Evolutionary conservation across 2,329 filamentous ascomycete species (phyloP).

Genomic region (Fusarium scirpi): DNA sequence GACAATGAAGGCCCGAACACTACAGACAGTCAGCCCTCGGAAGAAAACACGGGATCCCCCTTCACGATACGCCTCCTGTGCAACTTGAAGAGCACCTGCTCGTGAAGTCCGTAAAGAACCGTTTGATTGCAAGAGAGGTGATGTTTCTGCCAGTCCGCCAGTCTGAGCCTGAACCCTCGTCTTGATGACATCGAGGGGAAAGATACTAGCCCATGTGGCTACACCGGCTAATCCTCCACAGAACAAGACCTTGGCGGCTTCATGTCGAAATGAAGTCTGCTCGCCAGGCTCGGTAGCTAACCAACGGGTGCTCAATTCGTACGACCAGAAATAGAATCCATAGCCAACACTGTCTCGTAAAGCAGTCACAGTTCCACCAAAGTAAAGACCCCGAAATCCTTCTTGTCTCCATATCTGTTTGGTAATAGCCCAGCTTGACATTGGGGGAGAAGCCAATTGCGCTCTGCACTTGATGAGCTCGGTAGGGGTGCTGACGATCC

Average conservation of each 20-base stretch:
- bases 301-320: conserved; percentile 78
- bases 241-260: conserved; percentile 74
- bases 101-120: conserved; percentile 43
- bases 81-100: conserved; percentile 71
- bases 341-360: conserved; percentile 91
- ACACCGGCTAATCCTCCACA: conserved; percentile 91
- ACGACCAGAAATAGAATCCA: conserved; percentile 97
- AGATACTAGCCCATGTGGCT: conserved; percentile 89
- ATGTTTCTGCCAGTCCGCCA: conserved; percentile 21
- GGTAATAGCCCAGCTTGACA: conserved; percentile 73
- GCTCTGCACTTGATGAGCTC: conserved; percentile 92
- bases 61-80: conserved; percentile 72
- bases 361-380: conserved; percentile 84
- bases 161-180: conserved; percentile 87
- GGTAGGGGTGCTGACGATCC: conserved; percentile 86
- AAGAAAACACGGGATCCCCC: conserved; percentile 76
- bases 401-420: conserved; percentile 67
- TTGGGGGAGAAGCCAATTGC: conserved; percentile 67
- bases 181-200: conserved; percentile 92
- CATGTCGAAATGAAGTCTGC: conserved; percentile 52
- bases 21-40: conserved; percentile 82
- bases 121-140: conserved; percentile 37
- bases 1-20: conserved; percentile 86
- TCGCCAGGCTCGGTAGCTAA: conserved; percentile 48
- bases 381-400: conserved; percentile 79